A percentile compares a stretch with the other conserved stretches of the same genome.
Evolutionary conservation across 108 stramenopile genomes (phyloP).

Genomic region (Fragilariopsis cylindrus): DNA sequence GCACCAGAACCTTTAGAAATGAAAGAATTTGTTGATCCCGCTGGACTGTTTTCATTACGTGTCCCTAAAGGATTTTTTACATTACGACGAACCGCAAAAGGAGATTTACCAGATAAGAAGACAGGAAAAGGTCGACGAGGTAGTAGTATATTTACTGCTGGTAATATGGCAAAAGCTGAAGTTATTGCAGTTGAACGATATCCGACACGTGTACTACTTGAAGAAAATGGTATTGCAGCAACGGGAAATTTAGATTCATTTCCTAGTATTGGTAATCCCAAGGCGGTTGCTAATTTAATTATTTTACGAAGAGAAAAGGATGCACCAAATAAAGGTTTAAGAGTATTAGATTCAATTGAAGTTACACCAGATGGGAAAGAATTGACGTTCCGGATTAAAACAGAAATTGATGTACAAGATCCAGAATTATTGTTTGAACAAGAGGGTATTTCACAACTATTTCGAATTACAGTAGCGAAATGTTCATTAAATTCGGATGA

Average conservation of each 20-base stretch:
- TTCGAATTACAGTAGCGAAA: constrained; percentile 74
- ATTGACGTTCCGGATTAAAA: constrained; percentile 55
- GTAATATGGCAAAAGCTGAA: constrained; percentile 84
- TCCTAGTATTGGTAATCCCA: constrained; percentile 60
- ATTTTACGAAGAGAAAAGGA: constrained; percentile 74
- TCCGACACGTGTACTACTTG: constrained; percentile 60
- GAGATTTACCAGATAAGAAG: constrained; percentile 82
- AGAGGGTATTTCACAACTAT: constrained; percentile 65
- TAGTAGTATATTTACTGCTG: constrained; percentile 82
- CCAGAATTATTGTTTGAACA: constrained; percentile 84
- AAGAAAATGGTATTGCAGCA: constrained; percentile 80
- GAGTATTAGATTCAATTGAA: constrained; percentile 39
- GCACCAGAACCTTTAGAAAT: constrained; percentile 40
- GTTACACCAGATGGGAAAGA: constrained; percentile 65
- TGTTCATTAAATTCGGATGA: constrained; percentile 65
- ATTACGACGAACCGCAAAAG: constrained; percentile 72
- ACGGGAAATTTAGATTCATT: constrained; percentile 73
- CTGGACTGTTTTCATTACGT: constrained; percentile 56
- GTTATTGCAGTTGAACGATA: constrained; percentile 84
- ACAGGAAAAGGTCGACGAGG: constrained; percentile 81
- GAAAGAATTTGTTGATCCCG: constrained; percentile 73
- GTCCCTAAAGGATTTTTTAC: constrained; percentile 72
- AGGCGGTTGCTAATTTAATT: constrained; percentile 68
- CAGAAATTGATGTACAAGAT: constrained; percentile 85
- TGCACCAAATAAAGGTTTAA: constrained; percentile 42